A percentile compares a stretch with the other conserved stretches of the same genome.
Conservation (phyloP, 345 rosid genomes). For the Populus alba region DNA sequence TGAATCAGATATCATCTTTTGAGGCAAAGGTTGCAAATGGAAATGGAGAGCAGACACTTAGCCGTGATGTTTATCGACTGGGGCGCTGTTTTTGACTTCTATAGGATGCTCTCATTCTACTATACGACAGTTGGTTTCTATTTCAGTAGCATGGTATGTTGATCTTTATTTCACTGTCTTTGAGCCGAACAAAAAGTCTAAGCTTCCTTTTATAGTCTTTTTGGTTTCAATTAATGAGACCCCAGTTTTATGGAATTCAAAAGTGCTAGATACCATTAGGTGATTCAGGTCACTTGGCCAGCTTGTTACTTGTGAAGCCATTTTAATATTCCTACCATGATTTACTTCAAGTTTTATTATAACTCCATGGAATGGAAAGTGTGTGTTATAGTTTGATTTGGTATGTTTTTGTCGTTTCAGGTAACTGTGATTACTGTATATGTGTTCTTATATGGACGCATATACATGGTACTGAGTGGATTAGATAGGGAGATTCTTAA, state of each 20-base stretch:
- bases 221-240: too few species aligned
- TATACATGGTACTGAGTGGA: constrained; percentile 90
- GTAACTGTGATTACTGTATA: constrained; percentile 78
- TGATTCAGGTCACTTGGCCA: neutral
- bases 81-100: constrained; percentile 91
- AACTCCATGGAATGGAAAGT: neutral
- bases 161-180: constrained; percentile 1
- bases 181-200: neutral
- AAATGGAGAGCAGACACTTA: constrained; percentile 96
- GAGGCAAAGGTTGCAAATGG: constrained; percentile 98
- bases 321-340: neutral
- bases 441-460: constrained; percentile 87
- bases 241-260: neutral
- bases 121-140: constrained; percentile 97
- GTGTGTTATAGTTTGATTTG: constrained; percentile 5
- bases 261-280: neutral
- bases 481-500: constrained; percentile 60
- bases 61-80: constrained; percentile 93
- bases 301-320: neutral
- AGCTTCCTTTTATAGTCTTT: neutral
- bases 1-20: constrained; percentile 86
- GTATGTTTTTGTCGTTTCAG: constrained; percentile 40
- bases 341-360: neutral
- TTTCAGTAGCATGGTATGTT: constrained; percentile 87
- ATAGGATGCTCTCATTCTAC: constrained; percentile 96